Conservation (phyloP, 345 rosid species). For the Combretum micranthum region DNA sequence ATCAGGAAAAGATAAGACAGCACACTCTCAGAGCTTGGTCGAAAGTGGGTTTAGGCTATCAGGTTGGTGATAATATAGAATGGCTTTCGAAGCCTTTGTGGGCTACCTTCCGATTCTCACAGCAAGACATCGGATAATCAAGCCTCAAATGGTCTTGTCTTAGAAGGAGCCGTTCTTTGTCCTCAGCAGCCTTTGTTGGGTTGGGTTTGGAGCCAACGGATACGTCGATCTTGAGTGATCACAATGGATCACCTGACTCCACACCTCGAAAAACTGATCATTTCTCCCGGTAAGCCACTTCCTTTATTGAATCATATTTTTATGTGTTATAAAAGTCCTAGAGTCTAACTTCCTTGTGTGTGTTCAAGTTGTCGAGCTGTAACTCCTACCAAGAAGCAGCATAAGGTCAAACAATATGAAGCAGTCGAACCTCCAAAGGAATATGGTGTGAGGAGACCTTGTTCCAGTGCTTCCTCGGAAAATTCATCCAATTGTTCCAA, state of each 20-base stretch:
- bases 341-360: slow-evolving; percentile 1
- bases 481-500: slow-evolving; percentile 65
- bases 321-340: neutral
- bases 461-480: slow-evolving; percentile 40
- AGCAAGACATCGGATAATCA: slow-evolving; percentile 40
- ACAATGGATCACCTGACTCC: slow-evolving; percentile 32
- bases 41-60: slow-evolving; percentile 29
- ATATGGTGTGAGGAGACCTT: slow-evolving; percentile 24
- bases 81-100: slow-evolving; percentile 24
- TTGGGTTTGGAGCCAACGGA: slow-evolving; percentile 36
- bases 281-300: slow-evolving; percentile 38
- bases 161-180: slow-evolving; percentile 74
- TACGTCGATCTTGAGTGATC: slow-evolving; percentile 29
- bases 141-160: slow-evolving; percentile 40
- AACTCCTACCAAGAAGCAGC: slow-evolving; percentile 46
- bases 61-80: slow-evolving; percentile 24
- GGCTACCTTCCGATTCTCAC: slow-evolving; percentile 34
- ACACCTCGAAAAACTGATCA: slow-evolving; percentile 28
- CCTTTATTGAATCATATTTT: neutral
- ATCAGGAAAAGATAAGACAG: slow-evolving; percentile 39
- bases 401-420: slow-evolving; percentile 41
- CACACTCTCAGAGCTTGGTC: slow-evolving; percentile 20
- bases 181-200: slow-evolving; percentile 59
- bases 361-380: slow-evolving; percentile 24
- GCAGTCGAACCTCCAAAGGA: slow-evolving; percentile 18